Evolutionary conservation across 768 basidiomycete species (phyloP).

Genomic region (Pisolithus marmoratus): DNA sequence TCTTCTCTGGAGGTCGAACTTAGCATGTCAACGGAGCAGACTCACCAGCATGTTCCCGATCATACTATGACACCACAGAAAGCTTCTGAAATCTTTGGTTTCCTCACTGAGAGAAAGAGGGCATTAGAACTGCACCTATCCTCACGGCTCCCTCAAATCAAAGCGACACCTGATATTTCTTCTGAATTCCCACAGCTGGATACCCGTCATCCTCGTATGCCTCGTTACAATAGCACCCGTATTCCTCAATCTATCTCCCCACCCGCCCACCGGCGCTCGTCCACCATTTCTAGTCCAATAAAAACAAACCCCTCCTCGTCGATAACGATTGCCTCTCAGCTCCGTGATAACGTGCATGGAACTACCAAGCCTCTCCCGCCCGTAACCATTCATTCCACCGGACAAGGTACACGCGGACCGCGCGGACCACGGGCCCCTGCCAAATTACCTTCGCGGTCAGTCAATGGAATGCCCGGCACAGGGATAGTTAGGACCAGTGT

Average conservation of each 20-base stretch:
- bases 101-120: conserved; percentile 51
- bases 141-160: conserved; percentile 26
- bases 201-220: conserved; percentile 14
- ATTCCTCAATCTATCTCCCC: conserved; percentile 11
- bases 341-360: conserved; percentile 1
- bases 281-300: conserved; percentile 10
- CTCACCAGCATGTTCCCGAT: conserved; percentile 20
- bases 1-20: conserved; percentile 76
- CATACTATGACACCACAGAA: conserved; percentile 53
- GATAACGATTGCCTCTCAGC: not conserved
- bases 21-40: conserved; percentile 45
- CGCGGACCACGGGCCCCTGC: conserved; percentile 38
- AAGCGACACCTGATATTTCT: conserved; percentile 20
- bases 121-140: conserved; percentile 29
- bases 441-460: conserved; percentile 23
- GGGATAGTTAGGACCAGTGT: conserved; percentile 5
- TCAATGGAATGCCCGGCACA: conserved; percentile 15
- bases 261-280: conserved; percentile 7
- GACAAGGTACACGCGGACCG: conserved; percentile 32
- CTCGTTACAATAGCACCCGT: conserved; percentile 9
- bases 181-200: conserved; percentile 22
- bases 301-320: conserved; percentile 8
- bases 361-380: not conserved
- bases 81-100: conserved; percentile 72
- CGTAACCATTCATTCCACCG: conserved; percentile 8